phyloP scores from a whole-genome alignment of 169 alveolate species.

The Prorocentrum cordatum region DNA sequence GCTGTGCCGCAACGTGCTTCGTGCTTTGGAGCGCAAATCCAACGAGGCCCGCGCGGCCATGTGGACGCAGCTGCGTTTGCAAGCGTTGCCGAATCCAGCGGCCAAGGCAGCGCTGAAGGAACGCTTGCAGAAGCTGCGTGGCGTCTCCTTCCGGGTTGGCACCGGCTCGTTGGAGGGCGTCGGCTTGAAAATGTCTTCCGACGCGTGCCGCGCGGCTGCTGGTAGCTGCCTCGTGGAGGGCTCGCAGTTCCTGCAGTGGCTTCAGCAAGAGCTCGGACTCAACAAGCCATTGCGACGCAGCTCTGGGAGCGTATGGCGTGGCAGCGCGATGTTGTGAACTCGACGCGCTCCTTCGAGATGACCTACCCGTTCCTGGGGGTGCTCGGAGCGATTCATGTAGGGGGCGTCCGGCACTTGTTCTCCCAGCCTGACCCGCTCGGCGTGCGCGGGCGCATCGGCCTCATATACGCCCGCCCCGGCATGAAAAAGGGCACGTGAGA shows the following conservation, averaged over 20 bases:
- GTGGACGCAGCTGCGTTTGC: not conserved
- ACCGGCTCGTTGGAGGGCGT: conserved; percentile 22
- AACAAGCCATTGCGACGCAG: conserved; percentile 33
- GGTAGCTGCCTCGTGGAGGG: conserved; percentile 2
- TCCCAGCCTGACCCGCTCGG: not conserved
- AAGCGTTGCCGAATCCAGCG: not conserved
- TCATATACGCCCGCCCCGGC: conserved; percentile 2
- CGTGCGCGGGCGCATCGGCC: not conserved
- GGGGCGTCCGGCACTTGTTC: not conserved
- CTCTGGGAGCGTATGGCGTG: conserved; percentile 23
- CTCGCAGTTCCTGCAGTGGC: conserved; percentile 10
- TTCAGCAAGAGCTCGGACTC: not conserved
- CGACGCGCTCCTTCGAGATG: not conserved
- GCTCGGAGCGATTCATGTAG: not conserved
- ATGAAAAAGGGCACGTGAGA: conserved; percentile 8
- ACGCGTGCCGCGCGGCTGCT: not conserved
- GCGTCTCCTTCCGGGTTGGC: not conserved
- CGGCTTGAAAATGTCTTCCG: not conserved
- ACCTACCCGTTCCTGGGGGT: conserved; percentile 13
- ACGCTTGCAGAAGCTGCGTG: not conserved
- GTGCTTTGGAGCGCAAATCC: not conserved
- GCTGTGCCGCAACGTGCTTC: not conserved
- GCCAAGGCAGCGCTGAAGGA: not conserved
- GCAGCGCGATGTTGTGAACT: conserved; percentile 18
- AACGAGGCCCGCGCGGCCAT: not conserved